Evolutionary conservation across 2,329 filamentous ascomycete genomes (phyloP), one percentile per base, ranked within the genome.

Genomic region (Aspergillus pseudoglaucus): DNA sequence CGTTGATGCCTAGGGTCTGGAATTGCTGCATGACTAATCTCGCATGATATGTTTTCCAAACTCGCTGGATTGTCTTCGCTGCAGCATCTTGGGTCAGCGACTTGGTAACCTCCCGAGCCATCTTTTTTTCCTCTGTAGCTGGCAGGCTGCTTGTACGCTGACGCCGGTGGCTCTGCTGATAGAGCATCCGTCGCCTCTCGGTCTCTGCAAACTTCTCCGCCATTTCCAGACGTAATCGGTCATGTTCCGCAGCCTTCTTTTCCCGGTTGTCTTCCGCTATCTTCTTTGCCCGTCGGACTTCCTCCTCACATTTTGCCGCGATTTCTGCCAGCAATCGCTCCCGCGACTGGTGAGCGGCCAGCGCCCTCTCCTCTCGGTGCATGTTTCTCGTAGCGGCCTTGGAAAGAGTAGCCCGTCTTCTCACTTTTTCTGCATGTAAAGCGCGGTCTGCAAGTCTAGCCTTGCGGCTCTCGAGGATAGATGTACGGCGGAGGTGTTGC

Each of bases 241-340:
- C 72, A 63, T 83, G 75, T 57, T 84, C 81, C 10, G 80, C 80
- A 33, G 81, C 78, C 63, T 82, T 81, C 55, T 77, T 74, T 63
- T 83, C 80, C 59, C 80, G 80, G 57, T 80, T 82, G 53, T 84
- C 81, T 65, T 84, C 81, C 7, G 82, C 82, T 46, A 83, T 78
- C 64, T 81, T 80, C 72, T 84, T 85, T 39, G 82, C 82, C 35
- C 81, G 74, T 51, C 78, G 74, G 25, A 85, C 82, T 61, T 85
- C 81, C 59, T 84, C 82, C 48, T 82, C 82, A 59, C 82, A 84
- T 62, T 79, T 75, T 52, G 82, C 80, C 6, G 81, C 77, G 9
- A 85, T 82, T 55, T 84, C 80, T 3, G 81, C 82, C 44, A 85
- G 64, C 49, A 83, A 74, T 53, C 79, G 79, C 68, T 85, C 81